Evolutionary conservation across 2,329 filamentous ascomycete species (phyloP).

Genomic region (Falciphora oryzae): DNA sequence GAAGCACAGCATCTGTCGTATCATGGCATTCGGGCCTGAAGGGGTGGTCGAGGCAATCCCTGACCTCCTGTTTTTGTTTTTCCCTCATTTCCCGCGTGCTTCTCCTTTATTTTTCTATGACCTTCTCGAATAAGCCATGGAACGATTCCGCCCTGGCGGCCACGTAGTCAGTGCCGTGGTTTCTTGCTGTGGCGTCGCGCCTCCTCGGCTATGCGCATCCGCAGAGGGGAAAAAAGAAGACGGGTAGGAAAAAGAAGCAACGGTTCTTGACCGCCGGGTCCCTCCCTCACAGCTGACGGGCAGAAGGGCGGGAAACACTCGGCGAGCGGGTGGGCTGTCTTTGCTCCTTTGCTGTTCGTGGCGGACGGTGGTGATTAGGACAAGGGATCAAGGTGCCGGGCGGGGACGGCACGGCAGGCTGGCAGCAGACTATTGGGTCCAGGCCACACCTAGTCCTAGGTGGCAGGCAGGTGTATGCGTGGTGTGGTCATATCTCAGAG

Average conservation of each 20-base stretch:
- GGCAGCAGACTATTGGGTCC: background rate
- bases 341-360: background rate
- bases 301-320: background rate
- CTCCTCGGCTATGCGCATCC: background rate
- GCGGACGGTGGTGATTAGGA: background rate
- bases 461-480: background rate
- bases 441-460: background rate
- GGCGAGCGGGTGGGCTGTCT: too few relatives aligned
- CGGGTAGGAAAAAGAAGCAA: background rate
- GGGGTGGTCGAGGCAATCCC: conserved; percentile 4
- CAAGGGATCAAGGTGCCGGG: background rate
- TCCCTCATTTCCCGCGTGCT: too few relatives aligned
- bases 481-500: conserved; percentile 1
- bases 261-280: background rate
- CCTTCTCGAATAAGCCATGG: background rate
- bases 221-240: background rate
- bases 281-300: background rate
- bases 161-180: background rate
- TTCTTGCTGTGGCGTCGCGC: background rate
- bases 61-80: background rate
- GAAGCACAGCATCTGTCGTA: conserved; percentile 6
- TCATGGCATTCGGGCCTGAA: conserved; percentile 8
- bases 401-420: background rate
- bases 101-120: background rate
- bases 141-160: background rate